These are phyloP conservation scores for Phyllosticta capitalensis DNA, from an alignment of 2,329 filamentous ascomycete species.

Conservation along the genomic window DNA sequence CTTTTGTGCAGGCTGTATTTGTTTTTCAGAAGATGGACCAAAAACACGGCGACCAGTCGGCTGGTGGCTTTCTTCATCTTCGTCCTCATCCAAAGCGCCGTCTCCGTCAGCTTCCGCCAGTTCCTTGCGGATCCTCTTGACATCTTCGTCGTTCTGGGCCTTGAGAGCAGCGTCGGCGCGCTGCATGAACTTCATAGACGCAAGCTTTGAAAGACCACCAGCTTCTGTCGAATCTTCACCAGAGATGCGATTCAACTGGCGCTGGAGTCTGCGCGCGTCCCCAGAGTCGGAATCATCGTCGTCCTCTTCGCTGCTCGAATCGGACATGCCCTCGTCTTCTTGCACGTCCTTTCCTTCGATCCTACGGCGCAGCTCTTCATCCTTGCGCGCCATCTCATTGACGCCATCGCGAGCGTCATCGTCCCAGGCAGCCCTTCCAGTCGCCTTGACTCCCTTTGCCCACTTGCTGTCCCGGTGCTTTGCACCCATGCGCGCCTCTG, in stretches of 20 bases:
- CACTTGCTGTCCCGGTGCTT: constrained; percentile 85
- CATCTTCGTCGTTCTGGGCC: constrained; percentile 68
- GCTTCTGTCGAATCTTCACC: constrained; percentile 48
- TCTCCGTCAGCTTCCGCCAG: constrained; percentile 49
- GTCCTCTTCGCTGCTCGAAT: constrained; percentile 42
- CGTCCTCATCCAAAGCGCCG: constrained; percentile 39
- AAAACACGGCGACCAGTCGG: constrained; percentile 63
- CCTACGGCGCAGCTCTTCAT: constrained; percentile 70
- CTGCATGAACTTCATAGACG: constrained; percentile 90
- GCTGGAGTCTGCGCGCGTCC: constrained; percentile 32
- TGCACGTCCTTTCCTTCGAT: constrained; percentile 61
- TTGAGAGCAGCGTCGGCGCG: constrained; percentile 72
- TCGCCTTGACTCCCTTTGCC: constrained; percentile 75
- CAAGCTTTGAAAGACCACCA: constrained; percentile 50
- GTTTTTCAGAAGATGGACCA: constrained; percentile 39
- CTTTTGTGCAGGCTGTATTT: constrained; percentile 18
- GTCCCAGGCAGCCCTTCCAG: constrained; percentile 76
- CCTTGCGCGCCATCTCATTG: constrained; percentile 69
- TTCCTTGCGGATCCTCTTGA: constrained; percentile 52
- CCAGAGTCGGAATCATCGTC: constrained; percentile 57
- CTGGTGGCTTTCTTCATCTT: constrained; percentile 35
- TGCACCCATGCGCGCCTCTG: constrained; percentile 75
- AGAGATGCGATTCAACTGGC: constrained; percentile 28
- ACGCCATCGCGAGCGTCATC: constrained; percentile 72
- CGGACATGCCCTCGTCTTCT: constrained; percentile 42